Evolutionary conservation across 495 filamentous ascomycete species (phyloP).

Genomic region (Umbilicaria muhlenbergii): DNA sequence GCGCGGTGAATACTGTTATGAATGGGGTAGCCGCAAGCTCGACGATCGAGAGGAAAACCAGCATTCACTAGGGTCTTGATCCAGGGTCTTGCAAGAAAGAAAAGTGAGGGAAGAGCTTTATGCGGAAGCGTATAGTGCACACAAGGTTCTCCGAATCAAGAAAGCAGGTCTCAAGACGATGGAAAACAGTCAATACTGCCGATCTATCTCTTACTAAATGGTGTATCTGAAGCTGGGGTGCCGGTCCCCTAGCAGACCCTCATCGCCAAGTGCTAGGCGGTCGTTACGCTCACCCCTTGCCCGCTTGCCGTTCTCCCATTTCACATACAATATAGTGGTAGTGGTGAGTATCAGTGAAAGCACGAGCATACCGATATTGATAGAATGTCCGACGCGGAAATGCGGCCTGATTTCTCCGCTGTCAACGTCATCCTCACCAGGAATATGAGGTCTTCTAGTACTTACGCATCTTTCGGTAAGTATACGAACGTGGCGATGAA

Average conservation of each 20-base stretch:
- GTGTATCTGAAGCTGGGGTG: conserved; percentile 34
- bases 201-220: conserved; percentile 7
- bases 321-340: conserved; percentile 23
- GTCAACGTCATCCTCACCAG: not conserved
- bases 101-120: too few relatives aligned
- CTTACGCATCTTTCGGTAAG: conserved; percentile 27
- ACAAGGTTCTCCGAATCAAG: too few relatives aligned
- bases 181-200: too few relatives aligned
- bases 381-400: conserved; percentile 29
- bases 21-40: too few relatives aligned
- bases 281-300: conserved; percentile 25
- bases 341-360: conserved; percentile 21
- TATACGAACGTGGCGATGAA: conserved; percentile 39
- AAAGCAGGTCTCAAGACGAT: too few relatives aligned
- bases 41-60: too few relatives aligned
- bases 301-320: conserved; percentile 31
- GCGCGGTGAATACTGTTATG: too few relatives aligned
- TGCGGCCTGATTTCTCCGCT: conserved; percentile 15
- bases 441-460: not conserved
- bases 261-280: conserved; percentile 19
- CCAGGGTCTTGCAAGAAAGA: too few relatives aligned
- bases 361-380: conserved; percentile 27
- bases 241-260: conserved; percentile 22
- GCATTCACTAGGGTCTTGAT: too few relatives aligned
- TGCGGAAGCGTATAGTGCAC: too few relatives aligned